Conservation (phyloP, 148 eudicot genomes). For the Persicaria tinctoria region DNA sequence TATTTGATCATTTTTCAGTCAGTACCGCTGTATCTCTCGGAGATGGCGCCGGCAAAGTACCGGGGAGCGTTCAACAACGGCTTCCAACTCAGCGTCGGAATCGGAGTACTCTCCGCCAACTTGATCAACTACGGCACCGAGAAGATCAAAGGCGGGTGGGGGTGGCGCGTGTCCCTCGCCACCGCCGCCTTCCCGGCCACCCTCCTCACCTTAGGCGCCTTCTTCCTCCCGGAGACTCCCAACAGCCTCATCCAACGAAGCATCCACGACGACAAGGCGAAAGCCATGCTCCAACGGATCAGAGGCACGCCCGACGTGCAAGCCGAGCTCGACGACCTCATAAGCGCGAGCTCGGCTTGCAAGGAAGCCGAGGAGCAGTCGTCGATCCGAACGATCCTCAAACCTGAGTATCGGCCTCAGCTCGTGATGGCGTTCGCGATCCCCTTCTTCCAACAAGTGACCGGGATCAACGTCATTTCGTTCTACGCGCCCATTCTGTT, state of each 20-base stretch:
- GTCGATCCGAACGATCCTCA: slow-evolving; percentile 17
- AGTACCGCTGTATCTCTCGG: slow-evolving; percentile 54
- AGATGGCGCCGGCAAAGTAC: slow-evolving; percentile 52
- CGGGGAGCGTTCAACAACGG: slow-evolving; percentile 59
- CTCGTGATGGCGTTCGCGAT: slow-evolving; percentile 29
- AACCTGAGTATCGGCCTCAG: slow-evolving; percentile 28
- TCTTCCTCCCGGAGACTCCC: slow-evolving; percentile 56
- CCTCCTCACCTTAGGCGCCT: slow-evolving; percentile 34
- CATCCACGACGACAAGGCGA: slow-evolving; percentile 17
- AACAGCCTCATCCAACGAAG: slow-evolving; percentile 50
- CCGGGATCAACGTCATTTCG: slow-evolving; percentile 30
- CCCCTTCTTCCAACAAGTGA: slow-evolving; percentile 37
- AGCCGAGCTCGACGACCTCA: slow-evolving; percentile 24
- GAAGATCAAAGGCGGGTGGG: slow-evolving; percentile 34
- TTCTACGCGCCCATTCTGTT: slow-evolving; percentile 37
- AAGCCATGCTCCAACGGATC: slow-evolving; percentile 30
- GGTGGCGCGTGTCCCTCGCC: slow-evolving; percentile 52
- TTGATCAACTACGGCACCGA: slow-evolving; percentile 31
- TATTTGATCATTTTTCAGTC: slow-evolving; percentile 30
- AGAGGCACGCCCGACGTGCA: slow-evolving; percentile 35
- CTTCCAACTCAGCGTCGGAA: slow-evolving; percentile 37
- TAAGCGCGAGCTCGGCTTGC: slow-evolving; percentile 16
- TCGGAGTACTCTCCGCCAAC: slow-evolving; percentile 32
- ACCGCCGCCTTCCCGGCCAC: slow-evolving; percentile 38
- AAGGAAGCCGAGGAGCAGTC: slow-evolving; percentile 15